Base-by-base conservation (phyloP, 2,329 filamentous ascomycete genomes). In the Colletotrichum coccodes region DNA sequence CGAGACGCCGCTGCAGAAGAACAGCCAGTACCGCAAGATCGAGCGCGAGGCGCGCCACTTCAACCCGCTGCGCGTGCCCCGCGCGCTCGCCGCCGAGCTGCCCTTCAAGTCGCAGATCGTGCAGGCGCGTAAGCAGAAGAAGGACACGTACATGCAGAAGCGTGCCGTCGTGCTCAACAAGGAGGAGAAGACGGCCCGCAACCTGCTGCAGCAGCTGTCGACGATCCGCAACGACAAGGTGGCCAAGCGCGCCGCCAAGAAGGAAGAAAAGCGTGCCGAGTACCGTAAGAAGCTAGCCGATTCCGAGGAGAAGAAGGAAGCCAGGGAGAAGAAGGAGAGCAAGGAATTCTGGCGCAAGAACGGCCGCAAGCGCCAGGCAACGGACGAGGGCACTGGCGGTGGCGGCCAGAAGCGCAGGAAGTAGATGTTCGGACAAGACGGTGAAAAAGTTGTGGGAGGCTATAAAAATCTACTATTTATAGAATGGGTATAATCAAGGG, bases 61-160 rank as follows among this genome's bases (percentile, higher is more conserved):
- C 85, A 95, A 96, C 81, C 84, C 91, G 4, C 86, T 95, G 26
- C 87, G 88, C 70, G 91, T 97, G n/a, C 94, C 94, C 3, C 89
- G 91, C 64, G 91, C 92, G 72, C 86, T 97, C 34, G 94, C 94
- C 58, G 91, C 94, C 16, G 89, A 94, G 6, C 88, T 99, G 11
- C 96, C 96, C 6, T 99, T 93, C 89, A 95, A 95, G 79, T 95
- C 92, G 14, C 96, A 99, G 79, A 95, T 97, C 76, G 88, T 92
- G 26, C 85, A 90, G 78, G 95, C 92, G 84, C 92, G 92, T 81
- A 90, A 92, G 70, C 94, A 95, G 83, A 90, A 89, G 79, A 91
- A 90, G 75, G 82, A 91, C 76, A 97, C 95, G 26, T 99, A 99
- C 80, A 86, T 97, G 86, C 94, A 97, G 84, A 98, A 98, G 84